These are phyloP conservation scores for Emmonsiellopsis sp. DNA, from an alignment of 2,329 filamentous ascomycete genomes.

Conservation along the genomic window DNA sequence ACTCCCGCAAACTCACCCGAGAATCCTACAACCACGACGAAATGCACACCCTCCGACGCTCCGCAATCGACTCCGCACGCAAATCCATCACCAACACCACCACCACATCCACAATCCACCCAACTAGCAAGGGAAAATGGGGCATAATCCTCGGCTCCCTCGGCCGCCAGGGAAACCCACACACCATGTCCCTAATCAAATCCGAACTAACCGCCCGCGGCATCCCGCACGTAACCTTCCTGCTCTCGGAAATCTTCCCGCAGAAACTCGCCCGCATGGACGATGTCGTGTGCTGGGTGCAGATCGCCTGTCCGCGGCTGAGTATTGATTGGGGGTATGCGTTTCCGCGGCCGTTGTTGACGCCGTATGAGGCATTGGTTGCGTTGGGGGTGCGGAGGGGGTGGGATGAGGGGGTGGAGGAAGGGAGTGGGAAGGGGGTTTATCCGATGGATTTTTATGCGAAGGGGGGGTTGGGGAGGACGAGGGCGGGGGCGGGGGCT, in stretches of 20 bases:
- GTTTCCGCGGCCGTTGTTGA: constrained; percentile 77
- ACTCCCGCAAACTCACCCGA: constrained; percentile 80
- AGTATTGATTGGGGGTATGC: constrained; percentile 99
- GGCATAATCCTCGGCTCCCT: constrained; percentile 88
- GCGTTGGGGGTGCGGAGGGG: constrained; percentile 71
- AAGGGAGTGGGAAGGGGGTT: constrained; percentile 48
- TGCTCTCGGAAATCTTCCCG: constrained; percentile 92
- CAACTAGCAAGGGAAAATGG: constrained; percentile 63
- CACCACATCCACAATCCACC: constrained; percentile 25
- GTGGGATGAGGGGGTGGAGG: constrained; percentile 50
- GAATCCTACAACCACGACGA: constrained; percentile 89
- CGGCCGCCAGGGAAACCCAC: constrained; percentile 88
- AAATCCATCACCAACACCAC: not conserved
- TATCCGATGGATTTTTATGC: constrained; percentile 99
- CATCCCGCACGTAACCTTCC: constrained; percentile 72
- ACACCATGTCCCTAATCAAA: constrained; percentile 84
- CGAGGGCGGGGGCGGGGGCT: constrained; percentile 38
- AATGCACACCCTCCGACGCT: constrained; percentile 70
- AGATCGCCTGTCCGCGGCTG: constrained; percentile 90
- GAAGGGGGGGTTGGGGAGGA: constrained; percentile 79
- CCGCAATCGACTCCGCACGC: constrained; percentile 64
- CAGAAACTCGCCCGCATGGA: constrained; percentile 88
- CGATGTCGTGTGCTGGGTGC: constrained; percentile 96
- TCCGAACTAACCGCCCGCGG: constrained; percentile 59
- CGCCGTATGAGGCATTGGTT: constrained; percentile 89